Base-by-base conservation (phyloP, 2,329 filamentous ascomycete species). In the Pochonia chlamydosporia region DNA sequence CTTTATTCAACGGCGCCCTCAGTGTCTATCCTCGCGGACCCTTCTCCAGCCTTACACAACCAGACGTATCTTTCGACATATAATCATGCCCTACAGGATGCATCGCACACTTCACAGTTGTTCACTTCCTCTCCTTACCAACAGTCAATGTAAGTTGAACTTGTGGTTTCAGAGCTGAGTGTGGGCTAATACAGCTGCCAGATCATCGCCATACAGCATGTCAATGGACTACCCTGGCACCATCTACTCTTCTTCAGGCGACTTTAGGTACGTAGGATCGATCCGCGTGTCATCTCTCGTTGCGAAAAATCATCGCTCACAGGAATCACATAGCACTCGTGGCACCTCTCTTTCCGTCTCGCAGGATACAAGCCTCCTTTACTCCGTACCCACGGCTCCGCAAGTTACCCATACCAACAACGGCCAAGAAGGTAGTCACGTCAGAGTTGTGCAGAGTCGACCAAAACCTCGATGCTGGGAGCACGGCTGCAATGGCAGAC, bases 391-490 rank as follows among this genome's bases (percentile, higher is more conserved):
- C 54, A 46, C 63, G 47, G 50, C 62, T 59, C 59, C 73, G 43
- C 55, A 66, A n/a, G 59, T 65, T 20, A 64, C 65, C 35, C 61
- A 60, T 49, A 48, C 59, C 35, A 52, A 56, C 53, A 52, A 56
- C 55, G 56, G 56, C 54, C 64, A 69, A 52, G 67, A 72, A 52
- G 63, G 66, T 31, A 63, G 71, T 37, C 71, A 81, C 54, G 82
- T 88, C 33, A 77, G 87, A 49, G 81, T 90, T 14, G 76, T 90
- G 16, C 85, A 87, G 63, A 84, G 82, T 56, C 79, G 87, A 54
- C 89, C 89, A n/a, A 95, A 95, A 69, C 90, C 91, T 40, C 89
- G 95, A 63, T 96, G 92, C 67, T 97, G 89, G 88, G 92, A 96
- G 51, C 92, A 97, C 61, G 92, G 91, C 10, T 97, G 92, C 73